A percentile compares a stretch with the other conserved stretches of the same genome.
Evolutionary conservation across 352 stramenopile species (phyloP).

Genomic region (Phytopythium kandeliae): DNA sequence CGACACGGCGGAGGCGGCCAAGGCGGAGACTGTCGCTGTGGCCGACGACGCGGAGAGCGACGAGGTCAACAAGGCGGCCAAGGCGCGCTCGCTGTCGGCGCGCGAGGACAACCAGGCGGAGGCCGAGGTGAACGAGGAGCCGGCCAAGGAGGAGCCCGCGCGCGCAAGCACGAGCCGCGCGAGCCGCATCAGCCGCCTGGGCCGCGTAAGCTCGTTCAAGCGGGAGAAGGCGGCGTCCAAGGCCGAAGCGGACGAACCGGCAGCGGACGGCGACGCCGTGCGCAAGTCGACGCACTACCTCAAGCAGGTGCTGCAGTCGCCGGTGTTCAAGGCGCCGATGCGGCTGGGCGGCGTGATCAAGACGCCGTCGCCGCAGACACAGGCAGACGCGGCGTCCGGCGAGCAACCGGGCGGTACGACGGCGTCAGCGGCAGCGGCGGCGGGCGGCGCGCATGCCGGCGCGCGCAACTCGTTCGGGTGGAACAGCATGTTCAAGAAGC

Average conservation of each 20-base stretch:
- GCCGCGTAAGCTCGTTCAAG: background rate
- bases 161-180: background rate
- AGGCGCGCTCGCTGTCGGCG: background rate
- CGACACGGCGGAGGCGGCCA: background rate
- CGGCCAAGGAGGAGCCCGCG: background rate
- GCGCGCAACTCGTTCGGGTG: slow-evolving; percentile 58
- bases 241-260: slow-evolving; percentile 10
- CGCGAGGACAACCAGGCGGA: slow-evolving; percentile 5
- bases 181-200: background rate
- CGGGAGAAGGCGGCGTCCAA: slow-evolving; percentile 19
- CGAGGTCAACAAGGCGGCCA: background rate
- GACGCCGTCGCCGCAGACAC: slow-evolving; percentile 26
- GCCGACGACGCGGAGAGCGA: background rate
- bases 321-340: slow-evolving; percentile 78
- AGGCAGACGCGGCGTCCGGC: background rate
- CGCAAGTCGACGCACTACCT: slow-evolving; percentile 78
- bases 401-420: background rate
- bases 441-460: slow-evolving; percentile 5
- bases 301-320: slow-evolving; percentile 80
- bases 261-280: slow-evolving; percentile 20
- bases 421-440: slow-evolving; percentile 1
- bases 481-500: slow-evolving; percentile 77
- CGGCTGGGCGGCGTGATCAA: slow-evolving; percentile 75
- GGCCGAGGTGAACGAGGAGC: background rate
- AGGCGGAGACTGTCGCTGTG: background rate